Evolutionary conservation across 2,329 filamentous ascomycete genomes (phyloP), one percentile per base, ranked within the genome.

Genomic region (Aspergillus novofumigatus): DNA sequence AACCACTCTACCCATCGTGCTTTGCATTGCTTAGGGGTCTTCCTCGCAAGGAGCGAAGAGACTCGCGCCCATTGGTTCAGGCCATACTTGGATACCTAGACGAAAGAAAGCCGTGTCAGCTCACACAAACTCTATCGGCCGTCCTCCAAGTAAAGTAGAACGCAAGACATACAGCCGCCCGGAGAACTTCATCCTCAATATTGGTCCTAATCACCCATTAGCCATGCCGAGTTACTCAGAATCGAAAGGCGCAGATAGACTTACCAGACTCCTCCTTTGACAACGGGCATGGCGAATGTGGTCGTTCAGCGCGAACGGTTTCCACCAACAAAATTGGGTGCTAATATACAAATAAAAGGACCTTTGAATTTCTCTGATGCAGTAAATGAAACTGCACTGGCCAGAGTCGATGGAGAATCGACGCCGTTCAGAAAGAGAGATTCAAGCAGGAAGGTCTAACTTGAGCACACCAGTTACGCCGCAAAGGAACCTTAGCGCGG

Each of bases 1-100:
- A 99, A 85, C 93, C 94, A 99, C 83, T 99, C 93, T 73, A 88
- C 87, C 94, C 94, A 99, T 79, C 94, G 85, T 59, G 94, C 93
- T 80, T 99, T 99, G 86, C 94, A 99, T 80, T 99, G 94, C 80
- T 99, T 99, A 52, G 94, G 88, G 32, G 94, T 97, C 77, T 99
- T 99, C 70, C 95, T 91, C 72, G 93, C 93, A 64, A 99, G 87
- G 63, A 99, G 85, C 57, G 94, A 97, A 55, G 94, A 97, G 62
- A 97, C 94, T 76, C 94, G 93, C 72, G 94, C 93, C 94, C 94
- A 99, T 78, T 99, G 94, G 72, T 96, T 94, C 60, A 96, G 83
- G 51, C 92, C 92, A 81, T 96, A 96, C 75, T 96, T 96, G 66
- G 90, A 94, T 63, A 96, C 72, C 72, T 75, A 51, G 49, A n/a